Evolutionary conservation across 108 stramenopile genomes (phyloP).

Genomic region (Nitzschia inconspicua): DNA sequence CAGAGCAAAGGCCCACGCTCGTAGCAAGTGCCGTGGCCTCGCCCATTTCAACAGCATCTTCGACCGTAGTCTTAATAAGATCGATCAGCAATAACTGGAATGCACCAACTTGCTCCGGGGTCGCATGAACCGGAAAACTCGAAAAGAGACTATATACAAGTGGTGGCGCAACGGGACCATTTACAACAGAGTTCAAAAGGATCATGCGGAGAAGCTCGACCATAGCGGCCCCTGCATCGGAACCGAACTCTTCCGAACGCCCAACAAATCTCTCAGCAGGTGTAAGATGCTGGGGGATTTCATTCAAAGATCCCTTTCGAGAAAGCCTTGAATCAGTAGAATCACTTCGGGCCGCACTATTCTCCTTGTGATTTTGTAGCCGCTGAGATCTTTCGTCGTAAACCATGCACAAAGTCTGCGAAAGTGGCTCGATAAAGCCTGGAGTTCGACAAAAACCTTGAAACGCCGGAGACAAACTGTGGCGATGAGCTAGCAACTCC

Average conservation of each 20-base stretch:
- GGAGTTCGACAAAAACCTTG: conserved; percentile 76
- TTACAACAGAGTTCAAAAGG: conserved; percentile 58
- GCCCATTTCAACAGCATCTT: conserved; percentile 74
- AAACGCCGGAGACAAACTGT: conserved; percentile 71
- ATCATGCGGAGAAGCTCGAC: conserved; percentile 70
- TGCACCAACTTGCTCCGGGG: conserved; percentile 77
- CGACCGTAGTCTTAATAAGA: conserved; percentile 57
- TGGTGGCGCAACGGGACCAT: conserved; percentile 68
- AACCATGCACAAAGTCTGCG: conserved; percentile 76
- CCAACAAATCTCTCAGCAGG: conserved; percentile 66
- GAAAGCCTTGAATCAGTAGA: neutral
- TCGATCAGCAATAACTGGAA: conserved; percentile 80
- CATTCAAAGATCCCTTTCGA: conserved; percentile 29
- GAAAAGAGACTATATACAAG: conserved; percentile 66
- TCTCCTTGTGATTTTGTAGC: conserved; percentile 20
- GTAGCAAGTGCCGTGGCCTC: conserved; percentile 71
- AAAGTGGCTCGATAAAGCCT: conserved; percentile 76
- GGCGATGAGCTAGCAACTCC: conserved; percentile 69
- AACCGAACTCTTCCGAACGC: conserved; percentile 29
- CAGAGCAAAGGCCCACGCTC: conserved; percentile 73
- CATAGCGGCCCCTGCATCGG: conserved; percentile 61
- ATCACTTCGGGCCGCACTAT: neutral
- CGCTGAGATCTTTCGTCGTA: conserved; percentile 62
- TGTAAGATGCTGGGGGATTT: conserved; percentile 26
- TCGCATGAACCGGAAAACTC: conserved; percentile 80